Percentiles rank a stretch among this genome's conserved stretches.
These are phyloP conservation scores for Collybiopsis confluens DNA, from an alignment of 768 basidiomycete species.

Conservation along the genomic window DNA sequence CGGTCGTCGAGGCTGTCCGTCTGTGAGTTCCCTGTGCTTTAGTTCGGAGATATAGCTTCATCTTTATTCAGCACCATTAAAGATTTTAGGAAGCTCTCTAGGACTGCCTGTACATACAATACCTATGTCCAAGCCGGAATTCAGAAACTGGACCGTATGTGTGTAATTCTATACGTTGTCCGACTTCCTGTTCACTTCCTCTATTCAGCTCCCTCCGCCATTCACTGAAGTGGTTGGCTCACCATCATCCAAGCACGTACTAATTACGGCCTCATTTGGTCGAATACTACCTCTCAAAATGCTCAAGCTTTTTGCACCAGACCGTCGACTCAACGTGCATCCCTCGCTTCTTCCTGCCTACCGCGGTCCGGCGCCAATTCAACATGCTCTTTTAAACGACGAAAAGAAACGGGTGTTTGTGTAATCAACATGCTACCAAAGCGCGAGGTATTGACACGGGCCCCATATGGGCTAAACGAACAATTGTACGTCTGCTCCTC, in stretches of 20 bases:
- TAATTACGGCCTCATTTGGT: slow-evolving; percentile 90
- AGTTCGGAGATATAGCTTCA: too few relatives aligned
- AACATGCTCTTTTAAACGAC: slow-evolving; percentile 70
- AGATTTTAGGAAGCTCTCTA: slow-evolving; percentile 48
- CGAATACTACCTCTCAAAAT: slow-evolving; percentile 68
- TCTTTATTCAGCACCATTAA: slow-evolving; percentile 62
- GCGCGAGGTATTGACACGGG: slow-evolving; percentile 78
- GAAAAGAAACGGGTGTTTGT: slow-evolving; percentile 74
- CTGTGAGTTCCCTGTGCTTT: slow-evolving; percentile 54
- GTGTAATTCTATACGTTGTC: not conserved
- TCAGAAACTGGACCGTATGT: slow-evolving; percentile 64
- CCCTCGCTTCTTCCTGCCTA: slow-evolving; percentile 84
- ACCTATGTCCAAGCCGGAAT: slow-evolving; percentile 53
- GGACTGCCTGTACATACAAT: slow-evolving; percentile 55
- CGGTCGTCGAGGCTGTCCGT: slow-evolving; percentile 53
- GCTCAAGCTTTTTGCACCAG: slow-evolving; percentile 55
- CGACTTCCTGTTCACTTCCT: not conserved
- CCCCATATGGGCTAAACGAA: slow-evolving; percentile 52
- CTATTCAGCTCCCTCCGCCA: slow-evolving; percentile 35
- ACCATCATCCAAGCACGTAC: slow-evolving; percentile 42
- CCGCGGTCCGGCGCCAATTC: slow-evolving; percentile 90
- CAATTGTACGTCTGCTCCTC: slow-evolving; percentile 37
- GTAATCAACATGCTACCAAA: slow-evolving; percentile 72
- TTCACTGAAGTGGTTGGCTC: slow-evolving; percentile 18
- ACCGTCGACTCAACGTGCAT: slow-evolving; percentile 78